Percentiles rank a stretch among this genome's conserved stretches.
phyloP scores from a whole-genome alignment of 352 stramenopile genomes.

The Stephanocyclus meneghinianus region DNA sequence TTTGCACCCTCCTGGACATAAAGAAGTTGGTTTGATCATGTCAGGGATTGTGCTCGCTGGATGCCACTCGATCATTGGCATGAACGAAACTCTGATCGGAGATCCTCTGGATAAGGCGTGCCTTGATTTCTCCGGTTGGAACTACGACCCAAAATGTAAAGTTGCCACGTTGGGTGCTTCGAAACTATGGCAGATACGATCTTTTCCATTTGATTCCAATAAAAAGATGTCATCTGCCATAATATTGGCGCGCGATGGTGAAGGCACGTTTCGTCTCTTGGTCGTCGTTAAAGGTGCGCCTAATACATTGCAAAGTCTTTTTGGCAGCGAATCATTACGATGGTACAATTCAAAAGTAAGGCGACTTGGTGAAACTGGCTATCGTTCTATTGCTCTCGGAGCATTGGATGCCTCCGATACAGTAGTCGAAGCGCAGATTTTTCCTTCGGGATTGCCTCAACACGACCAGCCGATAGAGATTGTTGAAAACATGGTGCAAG shows the following conservation, averaged over 20 bases:
- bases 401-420: constrained; percentile 49
- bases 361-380: constrained; percentile 47
- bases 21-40: constrained; percentile 1
- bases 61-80: constrained; percentile 19
- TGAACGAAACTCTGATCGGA: constrained; percentile 35
- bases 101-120: constrained; percentile 60
- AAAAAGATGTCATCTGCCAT: constrained; percentile 63
- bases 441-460: constrained; percentile 50
- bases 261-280: constrained; percentile 36
- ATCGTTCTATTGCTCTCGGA: constrained; percentile 52
- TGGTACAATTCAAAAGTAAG: constrained; percentile 42
- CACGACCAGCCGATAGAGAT: not conserved
- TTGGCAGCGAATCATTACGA: constrained; percentile 10
- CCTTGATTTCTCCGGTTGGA: constrained; percentile 54
- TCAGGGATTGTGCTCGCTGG: constrained; percentile 42
- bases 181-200: constrained; percentile 67
- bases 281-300: constrained; percentile 61
- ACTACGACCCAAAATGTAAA: constrained; percentile 43
- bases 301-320: constrained; percentile 37
- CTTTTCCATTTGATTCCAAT: constrained; percentile 67
- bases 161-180: not conserved
- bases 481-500: constrained; percentile 15
- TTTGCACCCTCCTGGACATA: constrained; percentile 18
- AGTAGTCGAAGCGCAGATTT: constrained; percentile 28
- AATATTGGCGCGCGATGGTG: constrained; percentile 41